phyloP scores from a whole-genome alignment of 1,284 basidiomycete species.

The Ustilago vetiveriae region DNA sequence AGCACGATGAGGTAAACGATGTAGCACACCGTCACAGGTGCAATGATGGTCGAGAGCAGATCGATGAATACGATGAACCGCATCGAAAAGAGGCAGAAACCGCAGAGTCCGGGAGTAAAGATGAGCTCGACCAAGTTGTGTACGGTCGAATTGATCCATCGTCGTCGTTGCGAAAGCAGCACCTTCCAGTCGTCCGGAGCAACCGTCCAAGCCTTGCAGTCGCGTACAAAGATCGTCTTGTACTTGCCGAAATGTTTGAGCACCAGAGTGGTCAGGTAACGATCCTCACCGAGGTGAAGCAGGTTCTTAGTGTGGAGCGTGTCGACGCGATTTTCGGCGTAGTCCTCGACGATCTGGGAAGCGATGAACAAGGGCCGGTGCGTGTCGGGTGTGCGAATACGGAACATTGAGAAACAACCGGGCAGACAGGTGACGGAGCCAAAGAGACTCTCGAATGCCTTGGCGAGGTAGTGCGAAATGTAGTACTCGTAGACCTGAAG shows the following conservation, averaged over 20 bases:
- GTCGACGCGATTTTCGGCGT: constrained; percentile 94
- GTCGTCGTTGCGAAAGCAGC: constrained; percentile 92
- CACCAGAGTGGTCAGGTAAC: constrained; percentile 92
- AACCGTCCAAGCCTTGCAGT: constrained; percentile 78
- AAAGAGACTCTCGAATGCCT: constrained; percentile 96
- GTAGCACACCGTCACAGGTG: constrained; percentile 86
- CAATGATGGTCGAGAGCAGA: constrained; percentile 78
- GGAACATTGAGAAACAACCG: constrained; percentile 70
- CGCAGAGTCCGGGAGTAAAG: constrained; percentile 90
- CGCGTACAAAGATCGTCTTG: constrained; percentile 93
- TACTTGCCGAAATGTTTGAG: constrained; percentile 73
- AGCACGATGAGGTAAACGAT: constrained; percentile 71
- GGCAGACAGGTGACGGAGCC: constrained; percentile 98
- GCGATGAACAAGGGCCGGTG: constrained; percentile 71
- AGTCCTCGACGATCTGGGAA: constrained; percentile 88
- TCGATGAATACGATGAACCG: constrained; percentile 97
- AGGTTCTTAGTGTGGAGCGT: constrained; percentile 90
- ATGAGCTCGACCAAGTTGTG: constrained; percentile 95
- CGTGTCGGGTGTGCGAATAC: constrained; percentile 64
- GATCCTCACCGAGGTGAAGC: constrained; percentile 96
- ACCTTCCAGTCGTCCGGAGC: constrained; percentile 83
- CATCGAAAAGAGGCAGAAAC: constrained; percentile 94
- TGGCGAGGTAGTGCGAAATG: constrained; percentile 80
- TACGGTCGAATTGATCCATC: constrained; percentile 99
- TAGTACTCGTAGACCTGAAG: constrained; percentile 78